Conservation (phyloP, 768 basidiomycete species). For the Tricholoma bakamatsutake region DNA sequence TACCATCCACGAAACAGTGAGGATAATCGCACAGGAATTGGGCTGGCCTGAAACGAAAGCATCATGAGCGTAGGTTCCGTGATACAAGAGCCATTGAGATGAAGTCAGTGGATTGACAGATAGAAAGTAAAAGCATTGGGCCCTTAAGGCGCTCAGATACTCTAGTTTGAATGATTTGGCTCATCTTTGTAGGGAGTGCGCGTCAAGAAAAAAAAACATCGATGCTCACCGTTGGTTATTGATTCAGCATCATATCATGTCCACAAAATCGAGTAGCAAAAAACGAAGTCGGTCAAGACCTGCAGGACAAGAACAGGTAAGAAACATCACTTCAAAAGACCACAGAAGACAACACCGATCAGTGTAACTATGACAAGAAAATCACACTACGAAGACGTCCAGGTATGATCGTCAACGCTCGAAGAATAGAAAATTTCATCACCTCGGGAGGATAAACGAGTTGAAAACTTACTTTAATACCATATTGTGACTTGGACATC, state of each 20-base stretch:
- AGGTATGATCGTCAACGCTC: constrained; percentile 51
- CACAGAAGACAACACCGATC: constrained; percentile 44
- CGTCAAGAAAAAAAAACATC: not conserved
- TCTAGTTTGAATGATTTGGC: constrained; percentile 80
- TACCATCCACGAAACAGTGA: constrained; percentile 22
- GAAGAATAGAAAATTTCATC: constrained; percentile 53
- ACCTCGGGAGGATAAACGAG: constrained; percentile 23
- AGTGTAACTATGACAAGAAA: constrained; percentile 92
- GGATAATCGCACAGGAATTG: not conserved
- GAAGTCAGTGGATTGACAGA: constrained; percentile 55
- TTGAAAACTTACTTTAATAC: not conserved
- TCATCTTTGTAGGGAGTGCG: constrained; percentile 40
- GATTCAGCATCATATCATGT: not conserved
- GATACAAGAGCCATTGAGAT: not conserved
- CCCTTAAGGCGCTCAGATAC: constrained; percentile 70
- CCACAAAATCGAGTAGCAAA: not conserved
- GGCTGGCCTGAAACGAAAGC: not conserved
- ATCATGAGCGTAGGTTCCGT: not conserved
- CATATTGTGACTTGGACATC: not conserved
- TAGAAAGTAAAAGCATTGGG: constrained; percentile 66
- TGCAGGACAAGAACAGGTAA: not conserved
- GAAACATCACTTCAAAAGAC: constrained; percentile 9
- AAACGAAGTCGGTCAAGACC: not conserved
- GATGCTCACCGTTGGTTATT: not conserved
- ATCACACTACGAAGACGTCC: constrained; percentile 47